Evolutionary conservation across 768 basidiomycete genomes (phyloP).

Genomic region (Mycena chlorophos): DNA sequence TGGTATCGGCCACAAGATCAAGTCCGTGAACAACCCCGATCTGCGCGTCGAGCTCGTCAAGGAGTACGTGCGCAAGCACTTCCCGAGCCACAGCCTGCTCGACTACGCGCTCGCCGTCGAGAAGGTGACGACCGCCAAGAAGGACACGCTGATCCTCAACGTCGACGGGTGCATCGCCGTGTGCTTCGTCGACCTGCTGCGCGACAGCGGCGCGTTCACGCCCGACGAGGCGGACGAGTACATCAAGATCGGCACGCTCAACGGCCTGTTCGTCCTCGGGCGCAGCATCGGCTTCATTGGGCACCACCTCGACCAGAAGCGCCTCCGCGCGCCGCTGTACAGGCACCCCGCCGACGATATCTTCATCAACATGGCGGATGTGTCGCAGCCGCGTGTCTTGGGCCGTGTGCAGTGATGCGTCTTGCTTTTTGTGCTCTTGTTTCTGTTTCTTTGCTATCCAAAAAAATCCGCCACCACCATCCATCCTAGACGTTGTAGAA

Average conservation of each 20-base stretch:
- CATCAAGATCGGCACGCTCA: conserved; percentile 94
- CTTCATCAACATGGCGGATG: conserved; percentile 91
- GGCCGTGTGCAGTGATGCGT: conserved; percentile 44
- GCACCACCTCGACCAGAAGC: conserved; percentile 95
- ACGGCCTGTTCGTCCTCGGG: conserved; percentile 96
- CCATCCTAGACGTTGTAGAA: not conserved
- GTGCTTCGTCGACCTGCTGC: conserved; percentile 93
- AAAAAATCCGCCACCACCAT: no score
- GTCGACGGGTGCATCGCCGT: conserved; percentile 96
- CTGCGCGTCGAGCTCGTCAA: conserved; percentile 91
- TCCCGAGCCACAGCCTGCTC: conserved; percentile 90
- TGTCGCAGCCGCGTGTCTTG: conserved; percentile 79
- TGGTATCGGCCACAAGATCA: conserved; percentile 99
- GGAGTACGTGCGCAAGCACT: conserved; percentile 93
- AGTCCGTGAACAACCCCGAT: conserved; percentile 96
- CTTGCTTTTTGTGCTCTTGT: not conserved
- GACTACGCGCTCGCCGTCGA: conserved; percentile 97
- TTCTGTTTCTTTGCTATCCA: not conserved
- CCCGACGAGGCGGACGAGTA: conserved; percentile 96
- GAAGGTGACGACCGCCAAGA: conserved; percentile 96
- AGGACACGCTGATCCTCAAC: conserved; percentile 97
- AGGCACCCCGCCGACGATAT: conserved; percentile 94
- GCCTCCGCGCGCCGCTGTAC: conserved; percentile 89
- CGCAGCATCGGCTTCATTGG: conserved; percentile 98
- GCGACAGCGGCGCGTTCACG: conserved; percentile 91